Evolutionary conservation across 2,329 filamentous ascomycete species (phyloP).

Genomic region (Diaporthe caulivora): DNA sequence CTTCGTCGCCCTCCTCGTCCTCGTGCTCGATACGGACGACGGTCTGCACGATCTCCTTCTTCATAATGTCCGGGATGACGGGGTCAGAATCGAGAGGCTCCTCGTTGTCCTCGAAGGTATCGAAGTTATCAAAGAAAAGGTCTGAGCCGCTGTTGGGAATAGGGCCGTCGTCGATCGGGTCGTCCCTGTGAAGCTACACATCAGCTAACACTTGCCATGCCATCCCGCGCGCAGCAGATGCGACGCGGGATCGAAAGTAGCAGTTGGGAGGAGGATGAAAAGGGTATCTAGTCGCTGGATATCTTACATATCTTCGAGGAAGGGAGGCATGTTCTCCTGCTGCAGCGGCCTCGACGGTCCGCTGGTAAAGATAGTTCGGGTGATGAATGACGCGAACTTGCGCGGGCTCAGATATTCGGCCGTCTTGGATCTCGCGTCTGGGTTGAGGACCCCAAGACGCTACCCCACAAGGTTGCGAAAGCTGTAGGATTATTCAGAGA

Average conservation of each 20-base stretch:
- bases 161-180: constrained; percentile 23
- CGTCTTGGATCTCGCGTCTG: constrained; percentile 35
- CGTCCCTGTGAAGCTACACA: constrained; percentile 6
- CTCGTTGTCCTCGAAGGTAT: constrained; percentile 30
- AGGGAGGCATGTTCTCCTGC: constrained; percentile 35
- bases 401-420: constrained; percentile 36
- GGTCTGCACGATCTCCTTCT: constrained; percentile 18
- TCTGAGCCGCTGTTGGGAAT: constrained; percentile 34
- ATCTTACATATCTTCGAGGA: constrained; percentile 36
- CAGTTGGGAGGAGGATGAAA: neutral
- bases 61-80: constrained; percentile 19
- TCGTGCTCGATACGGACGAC: constrained; percentile 6
- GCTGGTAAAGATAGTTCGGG: constrained; percentile 26
- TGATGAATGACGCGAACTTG: constrained; percentile 35
- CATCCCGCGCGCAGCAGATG: too few relatives aligned
- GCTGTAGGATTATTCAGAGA: constrained; percentile 28
- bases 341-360: constrained; percentile 3
- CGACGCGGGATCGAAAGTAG: neutral
- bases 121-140: constrained; percentile 31
- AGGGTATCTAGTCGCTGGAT: neutral
- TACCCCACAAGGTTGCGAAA: constrained; percentile 24
- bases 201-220: constrained; percentile 11
- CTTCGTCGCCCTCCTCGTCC: neutral
- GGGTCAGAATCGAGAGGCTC: constrained; percentile 32
- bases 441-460: constrained; percentile 32